Conservation (phyloP, 306 rosid species). For the Lathyrus aphaca region DNA sequence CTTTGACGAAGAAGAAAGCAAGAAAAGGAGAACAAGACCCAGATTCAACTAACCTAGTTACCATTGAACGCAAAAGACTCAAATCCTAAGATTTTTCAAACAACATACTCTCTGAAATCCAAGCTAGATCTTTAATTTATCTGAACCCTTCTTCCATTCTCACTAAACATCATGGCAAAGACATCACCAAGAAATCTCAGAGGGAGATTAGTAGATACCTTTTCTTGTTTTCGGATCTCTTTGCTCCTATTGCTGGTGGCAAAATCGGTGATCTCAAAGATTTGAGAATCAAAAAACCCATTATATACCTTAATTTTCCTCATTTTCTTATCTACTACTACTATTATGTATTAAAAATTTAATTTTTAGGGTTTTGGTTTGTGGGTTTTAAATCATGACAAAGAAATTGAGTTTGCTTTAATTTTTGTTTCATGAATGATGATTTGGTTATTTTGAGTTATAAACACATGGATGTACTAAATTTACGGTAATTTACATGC, state of each 20-base stretch:
- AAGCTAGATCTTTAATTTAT: too few species aligned
- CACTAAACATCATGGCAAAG: conserved; percentile 78
- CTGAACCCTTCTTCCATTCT: conserved; percentile 71
- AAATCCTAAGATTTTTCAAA: conserved; percentile 65
- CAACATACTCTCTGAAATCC: too few species aligned
- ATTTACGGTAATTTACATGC: too few species aligned
- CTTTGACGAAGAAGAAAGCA: conserved; percentile 36
- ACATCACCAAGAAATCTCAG: conserved; percentile 82
- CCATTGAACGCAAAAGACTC: conserved; percentile 64
- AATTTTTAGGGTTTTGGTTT: too few species aligned
- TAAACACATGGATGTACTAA: too few species aligned
- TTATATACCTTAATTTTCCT: conserved; percentile 85
- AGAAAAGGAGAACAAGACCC: neutral
- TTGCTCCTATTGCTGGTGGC: conserved; percentile 76
- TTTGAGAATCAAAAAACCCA: conserved; percentile 76
- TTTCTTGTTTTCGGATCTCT: conserved; percentile 79
- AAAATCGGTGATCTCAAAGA: conserved; percentile 93
- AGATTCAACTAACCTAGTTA: conserved; percentile 44
- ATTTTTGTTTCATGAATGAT: too few species aligned
- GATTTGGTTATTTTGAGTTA: too few species aligned
- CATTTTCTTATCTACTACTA: conserved; percentile 49
- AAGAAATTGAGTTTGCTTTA: too few species aligned
- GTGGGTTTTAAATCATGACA: too few species aligned
- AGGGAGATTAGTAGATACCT: conserved; percentile 77
- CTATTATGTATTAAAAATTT: too few species aligned